Percentiles rank a stretch among this genome's conserved stretches.
These are phyloP conservation scores for Colletotrichum spinosum DNA, from an alignment of 2,329 filamentous ascomycete genomes.

Conservation along the genomic window DNA sequence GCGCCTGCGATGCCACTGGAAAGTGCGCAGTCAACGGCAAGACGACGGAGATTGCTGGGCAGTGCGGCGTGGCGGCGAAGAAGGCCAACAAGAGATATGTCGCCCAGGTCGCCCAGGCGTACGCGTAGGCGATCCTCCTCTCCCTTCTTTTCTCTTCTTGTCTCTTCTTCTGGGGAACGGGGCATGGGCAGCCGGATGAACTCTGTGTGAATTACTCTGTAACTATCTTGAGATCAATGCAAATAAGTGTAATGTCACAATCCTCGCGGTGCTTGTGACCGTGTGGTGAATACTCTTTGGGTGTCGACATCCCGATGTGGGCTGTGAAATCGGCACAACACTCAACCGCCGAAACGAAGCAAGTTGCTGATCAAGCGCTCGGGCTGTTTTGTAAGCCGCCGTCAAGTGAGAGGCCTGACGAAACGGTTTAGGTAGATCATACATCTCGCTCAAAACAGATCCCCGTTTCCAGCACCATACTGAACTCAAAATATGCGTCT, in stretches of 20 bases:
- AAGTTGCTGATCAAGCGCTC: too few relatives aligned
- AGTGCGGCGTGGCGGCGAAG: constrained; percentile 28
- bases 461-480: too few relatives aligned
- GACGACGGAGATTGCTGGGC: constrained; percentile 27
- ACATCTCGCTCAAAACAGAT: too few relatives aligned
- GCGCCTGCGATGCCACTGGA: constrained; percentile 25
- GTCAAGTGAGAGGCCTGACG: too few relatives aligned
- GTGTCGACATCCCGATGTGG: too few relatives aligned
- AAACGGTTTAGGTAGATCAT: too few relatives aligned
- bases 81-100: constrained; percentile 23
- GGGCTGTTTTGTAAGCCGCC: too few relatives aligned
- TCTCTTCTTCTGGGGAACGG: neutral
- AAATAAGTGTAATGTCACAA: constrained; percentile 1
- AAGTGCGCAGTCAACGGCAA: constrained; percentile 32
- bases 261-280: neutral
- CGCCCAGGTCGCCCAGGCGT: constrained; percentile 1
- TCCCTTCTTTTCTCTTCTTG: neutral
- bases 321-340: too few relatives aligned
- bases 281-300: neutral
- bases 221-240: constrained; percentile 5
- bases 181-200: constrained; percentile 5
- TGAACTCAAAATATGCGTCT: too few relatives aligned
- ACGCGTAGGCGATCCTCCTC: too few relatives aligned
- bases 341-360: too few relatives aligned
- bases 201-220: constrained; percentile 16